Base-by-base conservation (phyloP, 2,329 filamentous ascomycete species). In the Aspergillus caelatus region DNA sequence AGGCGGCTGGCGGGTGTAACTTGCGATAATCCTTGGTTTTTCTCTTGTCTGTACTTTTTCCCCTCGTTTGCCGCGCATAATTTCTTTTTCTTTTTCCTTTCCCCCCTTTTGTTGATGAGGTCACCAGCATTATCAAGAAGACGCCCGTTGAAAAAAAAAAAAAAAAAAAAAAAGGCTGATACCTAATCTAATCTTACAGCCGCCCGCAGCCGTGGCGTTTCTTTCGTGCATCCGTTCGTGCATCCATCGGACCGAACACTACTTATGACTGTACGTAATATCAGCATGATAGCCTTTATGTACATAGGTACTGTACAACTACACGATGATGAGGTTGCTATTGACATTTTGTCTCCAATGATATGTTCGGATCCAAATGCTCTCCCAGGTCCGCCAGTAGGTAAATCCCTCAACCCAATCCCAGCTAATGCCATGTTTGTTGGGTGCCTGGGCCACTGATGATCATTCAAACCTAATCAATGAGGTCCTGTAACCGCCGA, bases 1-100 rank as follows among this genome's bases (percentile, higher is more conserved):
- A 48, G 41, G 56, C 56, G 41, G 56, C 28, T 32, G 56, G 28
- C 41, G 41, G 28, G 45, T 58, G 56, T 46, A 58, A 43, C 56
- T 58, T 58, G 56, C 41, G 19, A 21, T 4, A 14, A 32, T 28
- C 14, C 14, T 30, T 50, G 4, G 19, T 50, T 50, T 28, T 28
- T 28, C 10, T 52, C 16, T 52, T 19, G 28, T 52, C 48, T 52
- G 48, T 52, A 52, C 28, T 34, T 52, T 52, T 52, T 34, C n/a
- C 48, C 48, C 48, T 52, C 48, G 48, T 52, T 52, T 52, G 28
- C 48, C 48, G 48, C 48, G 48, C 46, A 21, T 62, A 28, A 34
- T 59, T 56, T 28, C 46, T 56, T n/a, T 32, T 32, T 32, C 45
- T 46, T 36, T 19, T 56, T 21, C 26, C 9, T 34, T 12, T 12